Conservation (phyloP, 257 asterid species). For the Nemophila menziesii region DNA sequence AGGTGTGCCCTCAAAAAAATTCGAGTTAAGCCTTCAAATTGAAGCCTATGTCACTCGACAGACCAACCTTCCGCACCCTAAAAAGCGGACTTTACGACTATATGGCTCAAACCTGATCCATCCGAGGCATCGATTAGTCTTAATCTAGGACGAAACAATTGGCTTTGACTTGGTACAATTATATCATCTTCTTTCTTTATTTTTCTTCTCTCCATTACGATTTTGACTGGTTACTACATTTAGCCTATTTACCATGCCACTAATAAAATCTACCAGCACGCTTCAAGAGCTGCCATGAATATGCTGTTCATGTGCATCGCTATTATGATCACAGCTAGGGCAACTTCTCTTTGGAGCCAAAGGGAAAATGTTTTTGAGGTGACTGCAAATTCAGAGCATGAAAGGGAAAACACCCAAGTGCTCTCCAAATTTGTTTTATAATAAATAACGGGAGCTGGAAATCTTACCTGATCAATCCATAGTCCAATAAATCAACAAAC, state of each 20-base stretch:
- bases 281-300: conserved; percentile 26
- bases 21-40: conserved; percentile 31
- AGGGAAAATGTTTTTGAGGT: conserved; percentile 42
- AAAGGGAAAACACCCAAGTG: conserved; percentile 29
- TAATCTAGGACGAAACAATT: conserved; percentile 40
- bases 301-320: conserved; percentile 49
- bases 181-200: conserved; percentile 49
- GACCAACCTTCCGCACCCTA: conserved; percentile 8
- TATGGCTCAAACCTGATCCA: conserved; percentile 54
- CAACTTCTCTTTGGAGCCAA: conserved; percentile 76
- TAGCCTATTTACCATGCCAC: conserved; percentile 56
- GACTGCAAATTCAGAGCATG: conserved; percentile 35
- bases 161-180: conserved; percentile 62
- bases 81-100: conserved; percentile 19
- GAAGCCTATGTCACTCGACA: conserved; percentile 73
- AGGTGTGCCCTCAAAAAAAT: conserved; percentile 25
- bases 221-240: conserved; percentile 35
- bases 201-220: conserved; percentile 41
- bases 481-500: conserved; percentile 40
- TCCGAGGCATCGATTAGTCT: conserved; percentile 44
- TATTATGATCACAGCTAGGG: conserved; percentile 36
- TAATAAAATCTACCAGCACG: conserved; percentile 26
- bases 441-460: conserved; percentile 48
- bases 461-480: conserved; percentile 58
- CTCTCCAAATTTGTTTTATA: conserved; percentile 16